Evolutionary conservation across 2,329 filamentous ascomycete species (phyloP).

Genomic region (Monosporascus ibericus): DNA sequence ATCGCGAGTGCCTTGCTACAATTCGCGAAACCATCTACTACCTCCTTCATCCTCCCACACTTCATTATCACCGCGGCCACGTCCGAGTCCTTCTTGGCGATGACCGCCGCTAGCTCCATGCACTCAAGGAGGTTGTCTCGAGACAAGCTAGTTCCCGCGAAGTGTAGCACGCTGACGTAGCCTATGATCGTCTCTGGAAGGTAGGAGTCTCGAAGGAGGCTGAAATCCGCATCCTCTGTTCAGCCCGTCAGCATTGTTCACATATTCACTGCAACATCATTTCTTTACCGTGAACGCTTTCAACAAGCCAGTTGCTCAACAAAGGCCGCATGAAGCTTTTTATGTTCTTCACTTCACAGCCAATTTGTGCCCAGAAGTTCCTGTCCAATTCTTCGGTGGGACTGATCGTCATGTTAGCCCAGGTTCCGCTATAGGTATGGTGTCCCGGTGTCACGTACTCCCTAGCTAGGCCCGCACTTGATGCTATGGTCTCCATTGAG

Average conservation of each 20-base stretch:
- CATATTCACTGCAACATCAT: background rate
- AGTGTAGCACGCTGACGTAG: constrained; percentile 76
- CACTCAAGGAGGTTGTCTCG: constrained; percentile 74
- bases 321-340: constrained; percentile 54
- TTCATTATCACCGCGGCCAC: constrained; percentile 59
- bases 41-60: constrained; percentile 64
- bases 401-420: constrained; percentile 24
- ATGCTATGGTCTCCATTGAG: constrained; percentile 60
- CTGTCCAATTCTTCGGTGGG: constrained; percentile 28
- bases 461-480: constrained; percentile 43
- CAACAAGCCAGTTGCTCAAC: constrained; percentile 58
- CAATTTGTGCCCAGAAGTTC: constrained; percentile 49
- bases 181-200: constrained; percentile 81
- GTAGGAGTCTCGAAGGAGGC: constrained; percentile 66
- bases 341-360: constrained; percentile 45
- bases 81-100: constrained; percentile 66
- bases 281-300: constrained; percentile 48
- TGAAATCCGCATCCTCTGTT: constrained; percentile 53
- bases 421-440: background rate
- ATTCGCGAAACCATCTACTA: constrained; percentile 69
- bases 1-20: constrained; percentile 67
- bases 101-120: constrained; percentile 74
- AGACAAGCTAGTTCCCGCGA: constrained; percentile 66
- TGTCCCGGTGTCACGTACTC: constrained; percentile 38
- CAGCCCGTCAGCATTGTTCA: constrained; percentile 4